Evolutionary conservation across 1,284 basidiomycete species (phyloP), one percentile per base, ranked within the genome.

Genomic region (Melampsora larici-populina): DNA sequence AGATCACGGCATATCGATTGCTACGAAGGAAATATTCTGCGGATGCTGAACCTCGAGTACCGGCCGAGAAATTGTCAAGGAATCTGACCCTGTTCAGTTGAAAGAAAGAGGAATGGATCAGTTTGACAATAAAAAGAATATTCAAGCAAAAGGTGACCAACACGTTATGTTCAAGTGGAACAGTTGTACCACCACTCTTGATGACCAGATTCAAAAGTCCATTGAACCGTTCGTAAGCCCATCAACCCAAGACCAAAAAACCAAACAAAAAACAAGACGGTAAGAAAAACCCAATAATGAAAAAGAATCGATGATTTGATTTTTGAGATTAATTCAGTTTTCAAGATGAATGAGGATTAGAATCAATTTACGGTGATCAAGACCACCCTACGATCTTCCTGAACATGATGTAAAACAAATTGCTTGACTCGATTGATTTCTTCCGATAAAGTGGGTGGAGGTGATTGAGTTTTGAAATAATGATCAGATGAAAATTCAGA

Each of bases 21-120:
- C 62, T 65, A 5, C 84, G 88, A 77, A 99, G 88, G 84, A 99
- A 97, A 86, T 99, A 97, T 85, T 99, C 96, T 1, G 96, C 96
- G 4, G 95, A 98, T 0, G 96, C 95, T 40, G 97, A 93, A 49
- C 97, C 96, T 83, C 96, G 89, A 18, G 97, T 99, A 70, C 96
- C 95, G 73, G 97, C 97, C 83, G 94, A 97, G 85, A 98, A 99
- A 86, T 99, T 99, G 85, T 99, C 96, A 40, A 99, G 87, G 85
- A 97, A 99, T 70, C 97, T 93, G 64, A 99, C 96, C 80, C 94
- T 97, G 84, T 65, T 84, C 70, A 40, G 36, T 46, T 46, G 48
- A 76, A n/a, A 55, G 62, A 46, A 55, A n/a, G n/a, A n/a, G n/a
- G n/a, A n/a, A n/a, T 49, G 40, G 31, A 1, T 66, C 33, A 31